Evolutionary conservation across 148 eudicot species (phyloP), one percentile per base, ranked within the genome.

Genomic region (Suaeda aralocaspica): DNA sequence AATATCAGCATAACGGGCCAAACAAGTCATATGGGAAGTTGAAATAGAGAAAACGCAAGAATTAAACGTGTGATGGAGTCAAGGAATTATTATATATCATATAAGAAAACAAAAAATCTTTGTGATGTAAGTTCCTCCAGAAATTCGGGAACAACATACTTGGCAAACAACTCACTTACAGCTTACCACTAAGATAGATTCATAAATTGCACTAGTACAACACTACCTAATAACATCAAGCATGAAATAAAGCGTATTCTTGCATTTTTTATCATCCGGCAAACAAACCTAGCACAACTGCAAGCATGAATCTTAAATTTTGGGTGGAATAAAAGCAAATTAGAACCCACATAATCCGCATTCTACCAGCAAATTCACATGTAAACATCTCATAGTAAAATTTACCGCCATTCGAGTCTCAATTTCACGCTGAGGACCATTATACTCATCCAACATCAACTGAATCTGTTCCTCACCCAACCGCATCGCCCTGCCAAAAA

Each of bases 401-500:
- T 66, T 36, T 59, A 92, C 98, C 91, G 76, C 78, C 45, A 63
- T 78, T 77, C 78, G 87, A 11, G 83, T 89, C 82, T 88, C 96
- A 28, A 92, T 82, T 78, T 86, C 87, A 70, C 76, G 80, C 65
- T 82, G 79, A 24, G 91, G 83, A 60, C 93, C 92, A 25, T 68
- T 62, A 55, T 88, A 92, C 69, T 81, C 84, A 55, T 84, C 80
- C 82, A 88, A 77, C 5, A 92, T 72, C 65, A 71, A 66, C 59
- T 74, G 78, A 8, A 86, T 88, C 73, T 85, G 86, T 55, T 69
- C 63, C 57, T 69, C 77, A 62, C 79, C 83, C 77, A 92, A 77
- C 76, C 71, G 84, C 85, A 92, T 82, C 58, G 94, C 87, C 98
- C 98, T 92, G 78, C 65, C 66, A 63, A 69, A 0, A 59, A 83